These are phyloP conservation scores for Apiospora rasikravindrae DNA, from an alignment of 2,329 filamentous ascomycete genomes.

Conservation along the genomic window DNA sequence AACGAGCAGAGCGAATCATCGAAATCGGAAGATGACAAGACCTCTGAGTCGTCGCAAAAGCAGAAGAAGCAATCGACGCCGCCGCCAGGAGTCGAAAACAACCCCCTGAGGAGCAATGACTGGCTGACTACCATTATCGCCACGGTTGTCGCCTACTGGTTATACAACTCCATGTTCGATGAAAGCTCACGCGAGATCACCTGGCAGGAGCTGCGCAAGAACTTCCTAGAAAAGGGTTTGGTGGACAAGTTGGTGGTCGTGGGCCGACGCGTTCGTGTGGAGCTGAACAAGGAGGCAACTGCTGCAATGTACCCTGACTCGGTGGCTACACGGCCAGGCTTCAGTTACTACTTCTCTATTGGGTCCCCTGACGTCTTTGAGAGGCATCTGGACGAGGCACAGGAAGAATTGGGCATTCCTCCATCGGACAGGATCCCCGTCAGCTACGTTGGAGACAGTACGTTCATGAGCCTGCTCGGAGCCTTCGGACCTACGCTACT, in stretches of 20 bases:
- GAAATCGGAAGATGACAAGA: slow-evolving; percentile 5
- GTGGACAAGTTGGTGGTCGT: slow-evolving; percentile 91
- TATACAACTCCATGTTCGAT: slow-evolving; percentile 49
- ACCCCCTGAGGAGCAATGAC: slow-evolving; percentile 33
- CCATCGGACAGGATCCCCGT: slow-evolving; percentile 89
- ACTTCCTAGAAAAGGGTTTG: slow-evolving; percentile 93
- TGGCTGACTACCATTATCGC: slow-evolving; percentile 59
- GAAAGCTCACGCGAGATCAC: slow-evolving; percentile 77
- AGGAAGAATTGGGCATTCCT: slow-evolving; percentile 86
- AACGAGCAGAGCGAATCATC: not conserved
- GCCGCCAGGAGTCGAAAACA: slow-evolving; percentile 24
- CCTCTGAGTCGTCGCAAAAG: not conserved
- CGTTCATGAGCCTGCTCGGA: slow-evolving; percentile 73
- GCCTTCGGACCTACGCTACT: slow-evolving; percentile 86
- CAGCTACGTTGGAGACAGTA: slow-evolving; percentile 80
- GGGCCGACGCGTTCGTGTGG: slow-evolving; percentile 77
- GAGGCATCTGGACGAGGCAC: slow-evolving; percentile 83
- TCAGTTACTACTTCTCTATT: slow-evolving; percentile 93
- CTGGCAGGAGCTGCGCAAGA: slow-evolving; percentile 94
- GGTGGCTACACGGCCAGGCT: slow-evolving; percentile 68
- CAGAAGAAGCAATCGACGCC: slow-evolving; percentile 15
- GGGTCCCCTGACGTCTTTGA: slow-evolving; percentile 95
- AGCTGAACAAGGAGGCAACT: slow-evolving; percentile 77
- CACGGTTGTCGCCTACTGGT: slow-evolving; percentile 48
- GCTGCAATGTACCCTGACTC: slow-evolving; percentile 78